phyloP scores from a whole-genome alignment of 108 stramenopile genomes.

The Nitzschia putrida region DNA sequence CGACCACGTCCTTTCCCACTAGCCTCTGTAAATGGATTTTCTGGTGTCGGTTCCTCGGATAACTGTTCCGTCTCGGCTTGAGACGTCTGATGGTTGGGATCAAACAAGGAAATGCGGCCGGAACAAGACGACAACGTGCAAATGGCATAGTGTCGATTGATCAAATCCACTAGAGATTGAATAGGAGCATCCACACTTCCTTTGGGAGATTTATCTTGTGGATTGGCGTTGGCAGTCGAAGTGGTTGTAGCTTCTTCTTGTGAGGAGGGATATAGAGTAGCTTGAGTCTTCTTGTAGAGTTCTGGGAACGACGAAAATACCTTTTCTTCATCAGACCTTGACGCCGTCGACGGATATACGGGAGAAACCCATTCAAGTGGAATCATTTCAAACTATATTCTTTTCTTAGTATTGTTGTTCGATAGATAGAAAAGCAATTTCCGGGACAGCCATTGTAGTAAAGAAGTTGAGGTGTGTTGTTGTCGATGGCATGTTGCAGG shows the following conservation, averaged over 20 bases:
- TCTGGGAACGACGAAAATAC: constrained; percentile 46
- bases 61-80: background rate
- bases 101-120: constrained; percentile 81
- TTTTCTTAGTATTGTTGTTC: no score
- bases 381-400: background rate
- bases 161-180: constrained; percentile 63
- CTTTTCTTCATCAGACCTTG: background rate
- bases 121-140: constrained; percentile 84
- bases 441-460: no score
- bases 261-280: constrained; percentile 27
- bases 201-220: constrained; percentile 76
- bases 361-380: constrained; percentile 1
- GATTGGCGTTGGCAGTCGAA: background rate
- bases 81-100: constrained; percentile 14
- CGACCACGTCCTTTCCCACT: constrained; percentile 76
- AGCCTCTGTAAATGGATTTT: constrained; percentile 21
- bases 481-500: no score
- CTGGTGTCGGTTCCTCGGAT: background rate
- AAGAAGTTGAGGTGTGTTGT: no score
- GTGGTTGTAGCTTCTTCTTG: background rate
- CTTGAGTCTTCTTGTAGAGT: constrained; percentile 37
- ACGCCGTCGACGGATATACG: background rate
- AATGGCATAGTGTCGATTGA: constrained; percentile 75
- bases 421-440: no score
- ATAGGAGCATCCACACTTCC: constrained; percentile 83